These are phyloP conservation scores for Coemansia sp. DNA, from an alignment of 192 early-diverging fungal species.

Conservation along the genomic window DNA sequence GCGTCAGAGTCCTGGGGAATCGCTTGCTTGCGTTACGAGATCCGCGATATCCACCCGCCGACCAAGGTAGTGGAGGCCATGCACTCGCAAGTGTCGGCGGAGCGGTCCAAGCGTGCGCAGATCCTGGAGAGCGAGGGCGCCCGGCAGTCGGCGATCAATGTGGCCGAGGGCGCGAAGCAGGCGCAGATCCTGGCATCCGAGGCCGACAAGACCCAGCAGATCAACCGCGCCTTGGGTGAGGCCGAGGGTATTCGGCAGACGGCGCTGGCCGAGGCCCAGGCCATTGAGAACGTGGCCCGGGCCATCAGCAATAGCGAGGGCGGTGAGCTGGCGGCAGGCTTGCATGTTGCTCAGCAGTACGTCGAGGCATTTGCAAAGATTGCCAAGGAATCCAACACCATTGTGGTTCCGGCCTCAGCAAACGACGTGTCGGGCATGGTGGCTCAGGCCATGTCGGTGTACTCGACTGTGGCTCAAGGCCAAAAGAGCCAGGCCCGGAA, in stretches of 20 bases:
- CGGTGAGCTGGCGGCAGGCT: constrained; percentile 78
- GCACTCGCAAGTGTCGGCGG: constrained; percentile 97
- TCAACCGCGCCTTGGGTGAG: constrained; percentile 87
- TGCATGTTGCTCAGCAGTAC: constrained; percentile 94
- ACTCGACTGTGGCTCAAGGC: constrained; percentile 23
- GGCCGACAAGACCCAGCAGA: constrained; percentile 81
- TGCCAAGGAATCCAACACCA: constrained; percentile 87
- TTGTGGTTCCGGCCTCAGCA: constrained; percentile 80
- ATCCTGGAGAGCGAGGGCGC: constrained; percentile 82
- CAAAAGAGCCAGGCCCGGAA: constrained; percentile 13
- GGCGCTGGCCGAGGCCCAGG: constrained; percentile 73
- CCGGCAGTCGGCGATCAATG: constrained; percentile 92
- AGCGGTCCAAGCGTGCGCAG: constrained; percentile 92
- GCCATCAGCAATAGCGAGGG: constrained; percentile 61
- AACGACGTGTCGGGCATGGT: constrained; percentile 86
- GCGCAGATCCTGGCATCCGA: constrained; percentile 90
- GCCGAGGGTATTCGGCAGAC: constrained; percentile 81
- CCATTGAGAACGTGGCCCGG: constrained; percentile 72
- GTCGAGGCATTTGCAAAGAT: constrained; percentile 88
- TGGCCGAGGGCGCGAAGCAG: constrained; percentile 92
- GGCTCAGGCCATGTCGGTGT: constrained; percentile 62
- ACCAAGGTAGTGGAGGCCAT: constrained; percentile 91
- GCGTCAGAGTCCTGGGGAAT: constrained; percentile 96
- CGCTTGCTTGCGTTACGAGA: constrained; percentile 91
- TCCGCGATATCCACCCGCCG: constrained; percentile 93